Percentiles rank a stretch among this genome's conserved stretches.
phyloP scores from a whole-genome alignment of 2,329 filamentous ascomycete genomes.

The Pseudocercospora pini-densiflorae region DNA sequence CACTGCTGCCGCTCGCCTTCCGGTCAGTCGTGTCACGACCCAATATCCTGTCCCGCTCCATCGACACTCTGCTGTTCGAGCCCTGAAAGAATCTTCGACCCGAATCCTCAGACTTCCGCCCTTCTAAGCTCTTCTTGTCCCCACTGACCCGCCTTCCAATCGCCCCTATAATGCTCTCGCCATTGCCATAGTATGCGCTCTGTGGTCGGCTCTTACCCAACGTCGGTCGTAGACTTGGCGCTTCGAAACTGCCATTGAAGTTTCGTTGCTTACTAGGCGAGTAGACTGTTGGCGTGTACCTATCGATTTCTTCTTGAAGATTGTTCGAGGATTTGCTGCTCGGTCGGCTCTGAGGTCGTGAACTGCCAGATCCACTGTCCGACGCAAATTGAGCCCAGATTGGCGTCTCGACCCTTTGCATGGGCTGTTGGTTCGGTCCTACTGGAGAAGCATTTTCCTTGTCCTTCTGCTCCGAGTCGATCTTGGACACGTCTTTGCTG shows the following conservation, averaged over 20 bases:
- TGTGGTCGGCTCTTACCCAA: constrained; percentile 36
- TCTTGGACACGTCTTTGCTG: constrained; percentile 63
- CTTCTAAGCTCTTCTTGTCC: constrained; percentile 30
- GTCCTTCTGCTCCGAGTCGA: constrained; percentile 58
- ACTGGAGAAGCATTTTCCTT: constrained; percentile 81
- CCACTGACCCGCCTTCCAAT: constrained; percentile 37
- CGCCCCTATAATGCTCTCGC: constrained; percentile 32
- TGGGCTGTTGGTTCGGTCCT: constrained; percentile 46
- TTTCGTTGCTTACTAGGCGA: constrained; percentile 66
- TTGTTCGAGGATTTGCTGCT: constrained; percentile 49
- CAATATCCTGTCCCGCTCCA: constrained; percentile 28
- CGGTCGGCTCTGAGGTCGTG: constrained; percentile 53
- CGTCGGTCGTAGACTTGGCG: constrained; percentile 54
- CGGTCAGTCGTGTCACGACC: constrained; percentile 38
- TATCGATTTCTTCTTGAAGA: constrained; percentile 59
- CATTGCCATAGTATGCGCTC: constrained; percentile 30
- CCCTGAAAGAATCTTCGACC: constrained; percentile 25
- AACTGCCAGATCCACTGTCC: constrained; percentile 27
- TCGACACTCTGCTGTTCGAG: constrained; percentile 23
- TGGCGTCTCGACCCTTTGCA: constrained; percentile 59
- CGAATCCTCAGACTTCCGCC: constrained; percentile 33
- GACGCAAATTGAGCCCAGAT: constrained; percentile 78
- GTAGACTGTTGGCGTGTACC: constrained; percentile 64
- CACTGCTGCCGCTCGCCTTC: constrained; percentile 42
- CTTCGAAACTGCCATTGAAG: constrained; percentile 47